Evolutionary conservation across 2,329 filamentous ascomycete species (phyloP), one percentile per base, ranked within the genome.

Genomic region (Aspergillus sp.): DNA sequence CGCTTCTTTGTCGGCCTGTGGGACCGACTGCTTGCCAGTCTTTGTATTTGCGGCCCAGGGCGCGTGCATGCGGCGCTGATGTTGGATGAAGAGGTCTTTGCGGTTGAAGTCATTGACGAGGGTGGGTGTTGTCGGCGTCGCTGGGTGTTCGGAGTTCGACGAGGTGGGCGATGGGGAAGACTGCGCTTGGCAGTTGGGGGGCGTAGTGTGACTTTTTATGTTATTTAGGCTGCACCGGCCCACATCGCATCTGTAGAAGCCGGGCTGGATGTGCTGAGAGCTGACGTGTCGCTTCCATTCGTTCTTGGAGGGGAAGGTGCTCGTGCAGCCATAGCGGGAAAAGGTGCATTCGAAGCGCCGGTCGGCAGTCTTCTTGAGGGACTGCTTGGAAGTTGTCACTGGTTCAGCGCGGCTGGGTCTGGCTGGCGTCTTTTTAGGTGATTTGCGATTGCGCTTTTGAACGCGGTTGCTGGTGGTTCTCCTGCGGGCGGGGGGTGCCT

Each of bases 251-350:
- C 88, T 80, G 85, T 88, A 97, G 74, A 87, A 89, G 44, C 83
- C 78, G 3, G 90, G 79, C 53, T 87, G 84, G 20, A 96, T 79
- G 69, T 98, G 93, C 69, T 96, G 89, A 0, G 89, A 89, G 32
- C 81, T 78, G 66, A 93, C 85, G 70, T 98, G 93, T 0, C 93
- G 86, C 74, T 97, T 97, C 93, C 93, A 97, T 72, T 97, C 93
- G 70, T 96, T 96, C 77, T 96, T 96, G 64, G 83, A 87, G 3
- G 83, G 82, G 68, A 96, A 96, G 0, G 82, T 86, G 2, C 86
- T 84, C 1, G 61, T 63, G 75, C 93, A 98, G 34, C 89, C 89
- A 56, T 92, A 95, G 55, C 85, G 87, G 30, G 84, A 79, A 71
- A 97, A 92, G 56, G 91, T 86, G 72, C 93, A 98, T 22, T 82